Evolutionary conservation across 768 basidiomycete genomes (phyloP).

Genomic region (Tricholoma sp.): DNA sequence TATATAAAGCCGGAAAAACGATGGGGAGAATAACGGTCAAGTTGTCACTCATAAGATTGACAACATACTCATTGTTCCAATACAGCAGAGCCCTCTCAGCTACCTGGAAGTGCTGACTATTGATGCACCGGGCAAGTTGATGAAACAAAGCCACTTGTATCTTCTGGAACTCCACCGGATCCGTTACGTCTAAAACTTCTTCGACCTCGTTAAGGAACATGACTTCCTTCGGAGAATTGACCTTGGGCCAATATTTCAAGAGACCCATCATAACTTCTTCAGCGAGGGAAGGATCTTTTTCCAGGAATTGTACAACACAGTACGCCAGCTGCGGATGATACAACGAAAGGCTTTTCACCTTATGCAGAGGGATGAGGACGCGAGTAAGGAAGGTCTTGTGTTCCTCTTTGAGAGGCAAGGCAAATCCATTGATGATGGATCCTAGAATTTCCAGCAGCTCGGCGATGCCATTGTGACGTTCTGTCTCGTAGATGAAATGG

Average conservation of each 20-base stretch:
- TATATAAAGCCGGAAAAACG: slow-evolving; percentile 94
- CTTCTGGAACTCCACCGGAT: slow-evolving; percentile 94
- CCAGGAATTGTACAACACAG: slow-evolving; percentile 97
- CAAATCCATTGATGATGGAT: slow-evolving; percentile 99
- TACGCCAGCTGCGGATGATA: slow-evolving; percentile 99
- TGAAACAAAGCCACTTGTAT: slow-evolving; percentile 90
- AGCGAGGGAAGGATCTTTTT: slow-evolving; percentile 88
- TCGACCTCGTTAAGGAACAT: slow-evolving; percentile 99
- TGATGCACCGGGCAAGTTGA: slow-evolving; percentile 95
- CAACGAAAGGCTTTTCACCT: slow-evolving; percentile 94
- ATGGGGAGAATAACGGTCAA: slow-evolving; percentile 84
- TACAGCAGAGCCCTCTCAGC: slow-evolving; percentile 95
- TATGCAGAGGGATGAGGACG: slow-evolving; percentile 92
- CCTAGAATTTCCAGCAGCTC: slow-evolving; percentile 97
- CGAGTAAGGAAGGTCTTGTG: slow-evolving; percentile 97
- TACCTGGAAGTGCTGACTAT: slow-evolving; percentile 99
- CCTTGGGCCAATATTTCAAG: slow-evolving; percentile 98
- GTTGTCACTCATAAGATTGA: slow-evolving; percentile 99
- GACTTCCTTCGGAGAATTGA: slow-evolving; percentile 98
- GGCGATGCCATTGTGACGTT: slow-evolving; percentile 98
- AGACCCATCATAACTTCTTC: slow-evolving; percentile 96
- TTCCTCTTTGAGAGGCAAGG: slow-evolving; percentile 95
- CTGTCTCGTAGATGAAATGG: slow-evolving; percentile 97
- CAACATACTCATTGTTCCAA: slow-evolving; percentile 99
- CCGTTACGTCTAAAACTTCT: slow-evolving; percentile 97